These are phyloP conservation scores for Tolypocladium guangdongense DNA, from an alignment of 2,329 filamentous ascomycete genomes.

Conservation along the genomic window DNA sequence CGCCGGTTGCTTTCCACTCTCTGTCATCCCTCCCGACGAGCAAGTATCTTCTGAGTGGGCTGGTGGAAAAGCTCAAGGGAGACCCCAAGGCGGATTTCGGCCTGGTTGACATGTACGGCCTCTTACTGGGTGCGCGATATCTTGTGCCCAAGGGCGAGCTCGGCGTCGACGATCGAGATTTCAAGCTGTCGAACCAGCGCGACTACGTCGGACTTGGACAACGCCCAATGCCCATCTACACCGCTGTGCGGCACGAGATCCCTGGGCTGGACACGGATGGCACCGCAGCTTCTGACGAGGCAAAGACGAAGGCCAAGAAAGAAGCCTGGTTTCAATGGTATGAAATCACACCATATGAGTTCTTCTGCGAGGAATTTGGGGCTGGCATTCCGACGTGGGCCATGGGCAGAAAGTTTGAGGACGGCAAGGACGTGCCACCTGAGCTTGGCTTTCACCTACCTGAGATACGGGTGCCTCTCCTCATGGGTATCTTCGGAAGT, in stretches of 20 bases:
- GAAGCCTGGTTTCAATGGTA: constrained; percentile 98
- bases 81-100: constrained; percentile 63
- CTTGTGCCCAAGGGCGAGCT: constrained; percentile 72
- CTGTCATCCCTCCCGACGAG: constrained; percentile 86
- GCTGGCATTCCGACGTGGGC: constrained; percentile 95
- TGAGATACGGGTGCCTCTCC: constrained; percentile 69
- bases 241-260: constrained; percentile 90
- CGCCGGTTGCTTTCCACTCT: constrained; percentile 69
- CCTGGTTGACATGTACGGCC: constrained; percentile 84
- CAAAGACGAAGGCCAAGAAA: constrained; percentile 41
- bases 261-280: constrained; percentile 43
- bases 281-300: constrained; percentile 29
- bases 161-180: constrained; percentile 62
- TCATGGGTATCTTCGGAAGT: constrained; percentile 93
- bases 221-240: constrained; percentile 88
- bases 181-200: constrained; percentile 85
- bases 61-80: constrained; percentile 86
- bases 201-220: constrained; percentile 65
- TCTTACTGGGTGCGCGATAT: constrained; percentile 72
- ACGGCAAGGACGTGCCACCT: constrained; percentile 42
- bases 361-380: constrained; percentile 85
- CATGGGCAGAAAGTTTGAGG: constrained; percentile 70
- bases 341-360: constrained; percentile 87
- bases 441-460: constrained; percentile 63
- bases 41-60: constrained; percentile 75